Conservation (phyloP, 176 grass and related monocot genomes). For the Oryza officinalis region DNA sequence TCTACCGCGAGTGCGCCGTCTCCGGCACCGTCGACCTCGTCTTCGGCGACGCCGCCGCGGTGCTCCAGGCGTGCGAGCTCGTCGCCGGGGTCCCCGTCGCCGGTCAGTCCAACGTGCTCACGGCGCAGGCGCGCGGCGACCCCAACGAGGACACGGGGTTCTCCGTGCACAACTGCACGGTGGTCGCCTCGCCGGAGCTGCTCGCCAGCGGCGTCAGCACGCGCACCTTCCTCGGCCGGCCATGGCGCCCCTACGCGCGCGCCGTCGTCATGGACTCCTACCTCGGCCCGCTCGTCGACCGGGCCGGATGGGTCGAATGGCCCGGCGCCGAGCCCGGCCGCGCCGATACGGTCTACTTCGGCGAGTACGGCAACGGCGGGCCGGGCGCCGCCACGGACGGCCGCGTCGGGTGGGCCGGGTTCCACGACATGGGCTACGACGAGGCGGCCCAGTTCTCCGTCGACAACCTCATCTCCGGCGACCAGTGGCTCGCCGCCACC, state of each 20-base stretch:
- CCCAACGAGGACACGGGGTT: constrained; percentile 75
- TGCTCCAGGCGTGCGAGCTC: constrained; percentile 76
- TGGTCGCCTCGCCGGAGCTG: constrained; percentile 37
- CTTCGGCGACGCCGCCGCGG: constrained; percentile 82
- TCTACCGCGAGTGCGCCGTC: constrained; percentile 84
- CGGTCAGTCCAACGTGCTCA: constrained; percentile 61
- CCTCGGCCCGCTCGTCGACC: constrained; percentile 54
- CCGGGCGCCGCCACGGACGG: constrained; percentile 2
- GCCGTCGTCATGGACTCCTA: constrained; percentile 60
- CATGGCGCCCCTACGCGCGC: constrained; percentile 65
- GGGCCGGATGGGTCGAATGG: constrained; percentile 61
- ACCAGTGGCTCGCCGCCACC: constrained; percentile 71
- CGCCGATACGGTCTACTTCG: constrained; percentile 60
- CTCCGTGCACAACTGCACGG: constrained; percentile 66
- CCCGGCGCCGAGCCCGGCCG: constrained; percentile 33
- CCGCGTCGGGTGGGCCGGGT: constrained; percentile 55
- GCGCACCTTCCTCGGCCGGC: constrained; percentile 70
- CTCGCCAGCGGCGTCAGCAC: background rate
- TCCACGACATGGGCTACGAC: constrained; percentile 58
- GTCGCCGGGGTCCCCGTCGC: constrained; percentile 45
- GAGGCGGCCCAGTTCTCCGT: constrained; percentile 64
- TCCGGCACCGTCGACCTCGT: constrained; percentile 76
- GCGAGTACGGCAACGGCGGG: constrained; percentile 66
- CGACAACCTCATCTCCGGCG: constrained; percentile 63
- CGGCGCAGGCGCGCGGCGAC: constrained; percentile 53